Conservation (phyloP, 208 protist genomes). For the Plasmodiophora brassicae region DNA sequence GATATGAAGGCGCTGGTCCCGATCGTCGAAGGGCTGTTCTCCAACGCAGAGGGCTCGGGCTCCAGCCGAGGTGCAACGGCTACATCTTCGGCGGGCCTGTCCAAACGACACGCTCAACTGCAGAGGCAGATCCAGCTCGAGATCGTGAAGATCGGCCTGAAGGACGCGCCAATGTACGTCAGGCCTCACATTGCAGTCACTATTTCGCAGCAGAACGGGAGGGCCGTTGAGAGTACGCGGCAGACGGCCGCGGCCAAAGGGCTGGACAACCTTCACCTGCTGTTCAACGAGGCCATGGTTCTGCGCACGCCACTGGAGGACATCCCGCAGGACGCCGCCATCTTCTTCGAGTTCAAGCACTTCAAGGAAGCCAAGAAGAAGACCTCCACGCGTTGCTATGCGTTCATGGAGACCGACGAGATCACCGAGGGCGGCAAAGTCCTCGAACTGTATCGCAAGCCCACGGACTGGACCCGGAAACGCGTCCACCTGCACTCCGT, state of each 20-base stretch:
- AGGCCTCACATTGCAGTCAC: neutral
- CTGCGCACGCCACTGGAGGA: neutral
- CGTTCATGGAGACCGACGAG: neutral
- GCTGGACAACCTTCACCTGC: neutral
- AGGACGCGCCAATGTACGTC: neutral
- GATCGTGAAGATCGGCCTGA: neutral
- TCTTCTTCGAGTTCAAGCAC: slow-evolving; percentile 40
- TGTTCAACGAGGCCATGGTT: neutral
- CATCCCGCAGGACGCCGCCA: neutral
- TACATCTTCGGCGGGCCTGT: too few species aligned
- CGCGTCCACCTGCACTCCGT: neutral
- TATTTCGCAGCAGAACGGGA: neutral
- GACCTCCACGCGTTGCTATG: neutral
- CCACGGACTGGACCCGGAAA: neutral
- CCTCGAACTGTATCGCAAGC: slow-evolving; percentile 8
- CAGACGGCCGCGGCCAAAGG: neutral
- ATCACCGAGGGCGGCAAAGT: neutral
- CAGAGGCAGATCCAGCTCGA: neutral
- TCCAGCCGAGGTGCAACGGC: too few species aligned
- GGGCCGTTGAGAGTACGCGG: neutral
- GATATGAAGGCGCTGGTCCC: neutral
- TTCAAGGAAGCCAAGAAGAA: neutral
- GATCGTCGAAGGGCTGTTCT: neutral
- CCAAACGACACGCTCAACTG: too few species aligned
- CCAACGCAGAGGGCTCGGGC: too few species aligned